Conservation (phyloP, 208 protist species). For the Trypanosoma brucei region DNA sequence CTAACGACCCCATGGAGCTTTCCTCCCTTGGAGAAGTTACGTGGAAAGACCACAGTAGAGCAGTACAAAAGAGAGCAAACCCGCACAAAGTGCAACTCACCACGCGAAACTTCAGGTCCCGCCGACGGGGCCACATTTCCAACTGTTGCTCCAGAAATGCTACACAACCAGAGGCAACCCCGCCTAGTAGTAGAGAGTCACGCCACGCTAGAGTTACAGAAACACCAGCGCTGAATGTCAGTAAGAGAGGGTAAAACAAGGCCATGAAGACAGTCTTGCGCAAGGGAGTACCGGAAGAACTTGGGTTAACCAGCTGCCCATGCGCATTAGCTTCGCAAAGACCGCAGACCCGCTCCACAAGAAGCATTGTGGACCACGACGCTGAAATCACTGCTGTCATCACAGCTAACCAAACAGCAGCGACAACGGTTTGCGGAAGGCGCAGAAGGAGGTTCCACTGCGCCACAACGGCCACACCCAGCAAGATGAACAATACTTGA, state of each 20-base stretch:
- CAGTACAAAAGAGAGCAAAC: slow-evolving; percentile 10
- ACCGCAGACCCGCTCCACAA: slow-evolving; percentile 11
- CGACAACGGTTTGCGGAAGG: slow-evolving; percentile 10
- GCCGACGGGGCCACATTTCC: slow-evolving; percentile 22
- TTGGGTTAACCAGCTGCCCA: too few species aligned
- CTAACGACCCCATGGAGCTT: slow-evolving; percentile 4
- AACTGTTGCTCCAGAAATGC: slow-evolving; percentile 18
- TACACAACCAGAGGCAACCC: slow-evolving; percentile 29
- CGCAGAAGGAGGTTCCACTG: slow-evolving; percentile 55
- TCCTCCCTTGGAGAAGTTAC: slow-evolving; percentile 18
- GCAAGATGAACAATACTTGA: not conserved
- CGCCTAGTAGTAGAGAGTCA: slow-evolving; percentile 1
- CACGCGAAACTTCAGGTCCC: slow-evolving; percentile 8
- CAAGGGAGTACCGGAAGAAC: not conserved
- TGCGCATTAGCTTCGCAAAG: too few species aligned
- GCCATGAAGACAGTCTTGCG: not conserved
- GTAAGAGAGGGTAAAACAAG: slow-evolving; percentile 2
- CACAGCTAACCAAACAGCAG: slow-evolving; percentile 16
- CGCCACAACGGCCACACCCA: slow-evolving; percentile 22
- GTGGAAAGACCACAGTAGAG: slow-evolving; percentile 70
- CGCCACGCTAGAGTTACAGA: slow-evolving; percentile 4
- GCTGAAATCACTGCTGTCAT: slow-evolving; percentile 2
- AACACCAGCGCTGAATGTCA: slow-evolving; percentile 6
- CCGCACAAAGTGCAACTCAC: slow-evolving; percentile 5
- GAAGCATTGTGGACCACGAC: not conserved